Evolutionary conservation across 2,329 filamentous ascomycete genomes (phyloP).

Genomic region (Dryadomyces quercus-mongolicae): DNA sequence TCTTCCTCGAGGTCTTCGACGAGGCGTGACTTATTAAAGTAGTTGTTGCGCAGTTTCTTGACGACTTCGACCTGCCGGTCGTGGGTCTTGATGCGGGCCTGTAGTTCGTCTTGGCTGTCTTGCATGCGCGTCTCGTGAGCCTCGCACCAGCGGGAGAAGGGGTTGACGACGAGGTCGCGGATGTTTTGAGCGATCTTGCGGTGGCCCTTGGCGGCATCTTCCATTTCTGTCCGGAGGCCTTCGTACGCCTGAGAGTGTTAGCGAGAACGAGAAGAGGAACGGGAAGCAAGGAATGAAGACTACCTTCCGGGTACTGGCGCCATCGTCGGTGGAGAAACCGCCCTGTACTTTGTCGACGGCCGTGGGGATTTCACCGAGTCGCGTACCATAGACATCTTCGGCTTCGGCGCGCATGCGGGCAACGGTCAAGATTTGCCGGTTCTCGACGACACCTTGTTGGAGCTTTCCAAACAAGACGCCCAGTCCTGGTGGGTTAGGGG

Average conservation of each 20-base stretch:
- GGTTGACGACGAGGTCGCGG: conserved; percentile 85
- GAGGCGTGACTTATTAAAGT: conserved; percentile 97
- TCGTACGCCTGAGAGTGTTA: conserved; percentile 63
- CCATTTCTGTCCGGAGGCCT: conserved; percentile 84
- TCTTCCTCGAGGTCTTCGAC: conserved; percentile 97
- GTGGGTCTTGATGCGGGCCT: conserved; percentile 80
- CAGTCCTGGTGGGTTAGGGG: conserved; percentile 42
- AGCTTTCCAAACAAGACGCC: conserved; percentile 94
- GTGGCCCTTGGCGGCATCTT: conserved; percentile 79
- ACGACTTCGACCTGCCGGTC: conserved; percentile 83
- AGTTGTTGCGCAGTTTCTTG: conserved; percentile 86
- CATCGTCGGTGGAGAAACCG: conserved; percentile 85
- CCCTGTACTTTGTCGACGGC: conserved; percentile 70
- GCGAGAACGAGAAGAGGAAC: background rate
- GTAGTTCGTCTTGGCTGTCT: conserved; percentile 89
- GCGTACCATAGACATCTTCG: conserved; percentile 77
- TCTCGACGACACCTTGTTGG: conserved; percentile 89
- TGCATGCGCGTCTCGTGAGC: conserved; percentile 84
- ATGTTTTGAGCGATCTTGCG: conserved; percentile 95
- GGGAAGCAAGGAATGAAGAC: too few relatives aligned
- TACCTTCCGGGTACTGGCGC: conserved; percentile 90
- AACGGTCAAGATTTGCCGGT: conserved; percentile 84
- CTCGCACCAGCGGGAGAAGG: conserved; percentile 93
- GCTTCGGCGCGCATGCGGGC: conserved; percentile 92
- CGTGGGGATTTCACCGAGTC: conserved; percentile 69